Base-by-base conservation (phyloP, 108 stramenopile species). In the Nitzschia sp. region DNA sequence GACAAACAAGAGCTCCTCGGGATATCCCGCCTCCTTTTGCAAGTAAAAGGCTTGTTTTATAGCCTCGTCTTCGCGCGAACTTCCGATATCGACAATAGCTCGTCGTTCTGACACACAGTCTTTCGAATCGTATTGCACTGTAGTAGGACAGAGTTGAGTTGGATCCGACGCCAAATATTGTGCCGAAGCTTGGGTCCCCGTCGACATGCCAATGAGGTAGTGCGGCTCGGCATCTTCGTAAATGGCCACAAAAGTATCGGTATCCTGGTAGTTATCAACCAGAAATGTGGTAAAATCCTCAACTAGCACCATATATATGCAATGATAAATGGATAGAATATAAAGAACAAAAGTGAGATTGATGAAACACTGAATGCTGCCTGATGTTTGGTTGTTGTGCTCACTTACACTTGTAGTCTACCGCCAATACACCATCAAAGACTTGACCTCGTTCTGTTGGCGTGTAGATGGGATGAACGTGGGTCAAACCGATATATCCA, bases 341-440 rank as follows among this genome's bases (percentile, higher is more conserved):
- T 28, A 21, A 26, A 38, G 38, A 11, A 41, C 38, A 41, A 6
- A 41, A 41, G 13, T 13, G 6, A 11, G 11, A 41, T 6, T 6
- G 38, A 41, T 13, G 13, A 6, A 41, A 11, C 11, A 41, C 38
- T 41, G 6, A 11, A 11, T 41, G 13, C 13, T 11, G 13, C 38
- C 38, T 13, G 28, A 41, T 25, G 36, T 35, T 19, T 25, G 2
- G 53, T 30, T 3, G 33, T 41, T 50, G 17, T 15, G n/a, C n/a
- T n/a, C n/a, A 52, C 60, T 62, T 25, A 72, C 50, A 56, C 50
- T 55, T 54, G 29, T 73, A 69, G 59, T 82, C 77, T 27, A 78
- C 52, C 16, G 73, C 73, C 27, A 82, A 27, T 3, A 82, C 81
- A 2, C 81, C 81, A 3, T 30, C 47, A 72, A 82, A 82, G 25